Conservation (phyloP, 208 protist species). For the Trypanosoma mega region DNA sequence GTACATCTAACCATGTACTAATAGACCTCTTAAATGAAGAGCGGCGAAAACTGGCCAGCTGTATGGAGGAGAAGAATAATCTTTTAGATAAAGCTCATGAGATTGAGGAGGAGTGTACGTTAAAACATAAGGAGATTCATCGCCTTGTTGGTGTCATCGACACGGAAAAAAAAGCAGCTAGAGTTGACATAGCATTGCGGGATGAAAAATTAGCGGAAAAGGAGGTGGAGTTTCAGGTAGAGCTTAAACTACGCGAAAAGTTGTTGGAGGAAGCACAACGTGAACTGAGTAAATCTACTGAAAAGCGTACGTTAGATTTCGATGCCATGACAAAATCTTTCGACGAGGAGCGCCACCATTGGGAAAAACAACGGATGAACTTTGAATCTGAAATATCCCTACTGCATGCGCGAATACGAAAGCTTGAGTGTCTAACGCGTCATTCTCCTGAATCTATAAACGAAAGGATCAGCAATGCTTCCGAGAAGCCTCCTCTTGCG, state of each 20-base stretch:
- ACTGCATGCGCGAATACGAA: neutral
- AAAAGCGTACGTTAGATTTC: constrained; percentile 1
- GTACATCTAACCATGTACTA: neutral
- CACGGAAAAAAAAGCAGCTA: constrained; percentile 9
- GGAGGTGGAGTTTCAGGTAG: constrained; percentile 8
- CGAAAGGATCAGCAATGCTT: neutral
- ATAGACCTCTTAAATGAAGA: constrained; percentile 16
- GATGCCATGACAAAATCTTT: constrained; percentile 12
- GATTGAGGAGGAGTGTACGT: constrained; percentile 9
- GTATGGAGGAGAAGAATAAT: constrained; percentile 11
- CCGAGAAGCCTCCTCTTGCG: neutral
- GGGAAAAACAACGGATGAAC: constrained; percentile 11
- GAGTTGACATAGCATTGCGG: constrained; percentile 6
- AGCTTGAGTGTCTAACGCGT: neutral
- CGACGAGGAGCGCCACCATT: constrained; percentile 11
- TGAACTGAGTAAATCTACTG: constrained; percentile 4
- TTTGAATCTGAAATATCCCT: constrained; percentile 13
- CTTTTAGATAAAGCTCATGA: constrained; percentile 16
- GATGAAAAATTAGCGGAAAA: constrained; percentile 15
- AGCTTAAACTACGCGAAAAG: constrained; percentile 22
- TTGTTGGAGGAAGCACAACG: constrained; percentile 13
- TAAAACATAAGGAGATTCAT: constrained; percentile 6
- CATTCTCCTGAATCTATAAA: constrained; percentile 9
- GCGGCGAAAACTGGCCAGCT: constrained; percentile 1
- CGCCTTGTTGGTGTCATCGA: constrained; percentile 19